These are phyloP conservation scores for Pisolithus marmoratus DNA, from an alignment of 768 basidiomycete species.

Conservation along the genomic window DNA sequence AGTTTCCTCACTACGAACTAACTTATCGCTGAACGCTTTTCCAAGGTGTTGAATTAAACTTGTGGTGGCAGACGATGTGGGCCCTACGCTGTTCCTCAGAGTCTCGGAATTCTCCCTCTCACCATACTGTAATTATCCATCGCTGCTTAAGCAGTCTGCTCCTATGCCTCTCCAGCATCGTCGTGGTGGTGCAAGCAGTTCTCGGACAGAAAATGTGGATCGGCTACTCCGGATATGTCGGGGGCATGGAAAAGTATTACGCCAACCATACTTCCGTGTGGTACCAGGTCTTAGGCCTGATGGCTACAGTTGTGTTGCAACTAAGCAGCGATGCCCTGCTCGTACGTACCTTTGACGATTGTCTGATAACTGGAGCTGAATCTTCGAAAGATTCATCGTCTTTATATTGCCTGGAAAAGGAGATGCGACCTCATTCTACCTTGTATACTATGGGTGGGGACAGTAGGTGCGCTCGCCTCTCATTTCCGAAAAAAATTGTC, in stretches of 20 bases:
- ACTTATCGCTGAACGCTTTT: not conserved
- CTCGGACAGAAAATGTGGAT: constrained; percentile 29
- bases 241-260: constrained; percentile 26
- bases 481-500: not conserved
- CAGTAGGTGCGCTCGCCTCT: constrained; percentile 1
- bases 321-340: constrained; percentile 28
- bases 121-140: not conserved
- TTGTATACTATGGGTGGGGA: constrained; percentile 4
- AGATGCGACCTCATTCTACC: constrained; percentile 2
- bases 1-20: not conserved
- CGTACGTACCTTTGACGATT: constrained; percentile 15
- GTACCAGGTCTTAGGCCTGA: constrained; percentile 17
- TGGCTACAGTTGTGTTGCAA: constrained; percentile 19
- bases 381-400: constrained; percentile 26
- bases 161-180: constrained; percentile 23
- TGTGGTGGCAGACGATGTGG: constrained; percentile 6
- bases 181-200: constrained; percentile 10
- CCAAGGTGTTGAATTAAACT: constrained; percentile 2
- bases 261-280: constrained; percentile 17
- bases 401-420: constrained; percentile 24
- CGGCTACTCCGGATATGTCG: constrained; percentile 22
- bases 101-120: too few relatives aligned
- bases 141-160: constrained; percentile 6
- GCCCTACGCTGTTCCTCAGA: not conserved
- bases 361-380: not conserved